phyloP scores from a whole-genome alignment of 2,329 filamentous ascomycete genomes.

The Phaeomoniella chlamydospora region DNA sequence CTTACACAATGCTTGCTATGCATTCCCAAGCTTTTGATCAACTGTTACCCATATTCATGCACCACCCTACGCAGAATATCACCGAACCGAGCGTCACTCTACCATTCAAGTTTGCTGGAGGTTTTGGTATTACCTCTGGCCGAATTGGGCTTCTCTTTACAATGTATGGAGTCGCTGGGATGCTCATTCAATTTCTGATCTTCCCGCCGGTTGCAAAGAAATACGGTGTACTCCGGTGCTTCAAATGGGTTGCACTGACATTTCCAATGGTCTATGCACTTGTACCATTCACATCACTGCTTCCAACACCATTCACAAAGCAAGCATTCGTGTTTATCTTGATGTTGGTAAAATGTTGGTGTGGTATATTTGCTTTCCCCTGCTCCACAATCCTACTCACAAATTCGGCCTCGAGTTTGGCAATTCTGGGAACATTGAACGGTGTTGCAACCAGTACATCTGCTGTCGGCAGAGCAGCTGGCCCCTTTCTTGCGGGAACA shows the following conservation, averaged over 20 bases:
- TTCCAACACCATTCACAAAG: slow-evolving; percentile 34
- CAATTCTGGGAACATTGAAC: slow-evolving; percentile 75
- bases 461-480: slow-evolving; percentile 63
- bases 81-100: slow-evolving; percentile 42
- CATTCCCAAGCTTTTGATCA: slow-evolving; percentile 80
- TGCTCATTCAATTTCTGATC: slow-evolving; percentile 70
- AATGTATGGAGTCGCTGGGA: slow-evolving; percentile 63
- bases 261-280: slow-evolving; percentile 66
- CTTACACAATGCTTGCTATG: slow-evolving; percentile 68
- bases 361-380: slow-evolving; percentile 74
- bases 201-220: slow-evolving; percentile 63
- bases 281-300: slow-evolving; percentile 66
- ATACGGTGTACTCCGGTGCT: slow-evolving; percentile 62
- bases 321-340: slow-evolving; percentile 48
- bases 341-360: slow-evolving; percentile 60
- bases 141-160: slow-evolving; percentile 79
- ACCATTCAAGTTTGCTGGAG: slow-evolving; percentile 70
- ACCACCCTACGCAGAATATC: slow-evolving; percentile 48
- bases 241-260: slow-evolving; percentile 48
- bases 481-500: slow-evolving; percentile 59
- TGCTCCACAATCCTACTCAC: slow-evolving; percentile 82
- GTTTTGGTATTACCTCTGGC: slow-evolving; percentile 60
- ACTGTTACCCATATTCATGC: slow-evolving; percentile 74
- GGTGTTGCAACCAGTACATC: slow-evolving; percentile 75
- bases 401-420: slow-evolving; percentile 63